A percentile compares a stretch with the other conserved stretches of the same genome.
phyloP scores from a whole-genome alignment of 1,284 basidiomycete species.

The Porogramme epimiltina region DNA sequence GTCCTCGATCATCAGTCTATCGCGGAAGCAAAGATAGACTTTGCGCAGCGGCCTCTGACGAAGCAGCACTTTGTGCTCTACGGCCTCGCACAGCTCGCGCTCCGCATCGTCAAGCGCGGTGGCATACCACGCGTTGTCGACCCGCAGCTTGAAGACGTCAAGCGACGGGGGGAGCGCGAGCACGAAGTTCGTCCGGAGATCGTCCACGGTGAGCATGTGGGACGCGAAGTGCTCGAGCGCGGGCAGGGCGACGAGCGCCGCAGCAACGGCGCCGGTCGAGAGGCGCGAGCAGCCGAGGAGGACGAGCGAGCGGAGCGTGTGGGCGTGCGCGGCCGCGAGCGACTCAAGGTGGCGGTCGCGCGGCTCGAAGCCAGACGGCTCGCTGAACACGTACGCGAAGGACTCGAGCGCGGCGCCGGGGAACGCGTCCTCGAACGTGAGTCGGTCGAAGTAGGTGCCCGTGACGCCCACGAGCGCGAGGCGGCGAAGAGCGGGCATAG shows the following conservation, averaged over 20 bases:
- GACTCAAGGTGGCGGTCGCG: conserved; percentile 37
- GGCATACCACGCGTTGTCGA: conserved; percentile 38
- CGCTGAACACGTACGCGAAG: conserved; percentile 38
- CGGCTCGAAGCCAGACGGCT: conserved; percentile 40
- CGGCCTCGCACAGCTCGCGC: conserved; percentile 29
- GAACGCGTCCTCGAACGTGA: conserved; percentile 31
- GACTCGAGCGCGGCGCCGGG: conserved; percentile 31
- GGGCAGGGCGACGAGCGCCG: conserved; percentile 31
- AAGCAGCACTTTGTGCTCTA: conserved; percentile 24
- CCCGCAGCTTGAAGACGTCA: conserved; percentile 36
- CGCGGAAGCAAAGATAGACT: conserved; percentile 29
- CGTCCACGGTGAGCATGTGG: conserved; percentile 38
- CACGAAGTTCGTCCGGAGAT: conserved; percentile 40
- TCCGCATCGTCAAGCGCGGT: conserved; percentile 35
- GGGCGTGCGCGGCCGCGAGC: conserved; percentile 29
- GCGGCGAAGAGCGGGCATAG: conserved; percentile 30
- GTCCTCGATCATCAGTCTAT: conserved; percentile 28
- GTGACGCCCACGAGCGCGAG: conserved; percentile 37
- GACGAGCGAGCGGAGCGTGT: conserved; percentile 37
- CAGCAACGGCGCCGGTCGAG: conserved; percentile 32
- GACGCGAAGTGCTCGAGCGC: conserved; percentile 41
- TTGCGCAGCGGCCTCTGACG: conserved; percentile 13
- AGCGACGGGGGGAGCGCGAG: conserved; percentile 31
- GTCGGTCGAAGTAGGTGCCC: conserved; percentile 40
- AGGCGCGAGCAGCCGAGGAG: conserved; percentile 39